These are phyloP conservation scores for Colletotrichum zoysiae DNA, from an alignment of 2,329 filamentous ascomycete species.

Conservation along the genomic window DNA sequence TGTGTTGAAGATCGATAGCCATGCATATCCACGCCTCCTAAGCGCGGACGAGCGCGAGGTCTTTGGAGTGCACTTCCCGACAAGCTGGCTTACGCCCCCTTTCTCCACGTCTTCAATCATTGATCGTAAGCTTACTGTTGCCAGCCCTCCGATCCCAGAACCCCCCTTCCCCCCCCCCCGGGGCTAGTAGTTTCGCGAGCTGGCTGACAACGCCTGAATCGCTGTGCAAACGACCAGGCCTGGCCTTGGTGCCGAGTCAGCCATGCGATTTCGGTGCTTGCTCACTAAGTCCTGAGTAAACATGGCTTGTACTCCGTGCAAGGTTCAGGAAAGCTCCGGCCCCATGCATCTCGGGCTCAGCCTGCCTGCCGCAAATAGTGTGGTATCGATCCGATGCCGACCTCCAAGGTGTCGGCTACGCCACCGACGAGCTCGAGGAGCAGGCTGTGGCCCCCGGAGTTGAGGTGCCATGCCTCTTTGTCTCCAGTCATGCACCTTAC, in stretches of 20 bases:
- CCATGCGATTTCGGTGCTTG: slow-evolving; percentile 6
- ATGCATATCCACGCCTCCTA: slow-evolving; percentile 18
- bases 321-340: not conserved
- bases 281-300: not conserved
- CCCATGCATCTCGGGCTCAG: not conserved
- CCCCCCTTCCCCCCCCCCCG: slow-evolving; percentile 1
- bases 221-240: not conserved
- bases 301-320: not conserved
- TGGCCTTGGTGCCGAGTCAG: slow-evolving; percentile 29
- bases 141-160: slow-evolving; percentile 33
- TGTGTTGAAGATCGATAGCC: slow-evolving; percentile 18
- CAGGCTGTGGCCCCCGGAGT: not conserved
- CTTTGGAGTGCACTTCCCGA: slow-evolving; percentile 24
- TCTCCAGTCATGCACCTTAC: not conserved
- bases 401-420: slow-evolving; percentile 1
- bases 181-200: slow-evolving; percentile 1
- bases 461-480: not conserved
- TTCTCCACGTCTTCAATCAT: slow-evolving; percentile 18
- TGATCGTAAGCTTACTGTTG: slow-evolving; percentile 19
- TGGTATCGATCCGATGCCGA: slow-evolving; percentile 8
- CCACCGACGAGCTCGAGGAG: not conserved
- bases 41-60: slow-evolving; percentile 33
- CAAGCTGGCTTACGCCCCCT: slow-evolving; percentile 21
- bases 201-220: slow-evolving; percentile 21
- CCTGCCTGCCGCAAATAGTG: not conserved